Evolutionary conservation across 768 basidiomycete species (phyloP).

Genomic region (Termitomyces sp.): DNA sequence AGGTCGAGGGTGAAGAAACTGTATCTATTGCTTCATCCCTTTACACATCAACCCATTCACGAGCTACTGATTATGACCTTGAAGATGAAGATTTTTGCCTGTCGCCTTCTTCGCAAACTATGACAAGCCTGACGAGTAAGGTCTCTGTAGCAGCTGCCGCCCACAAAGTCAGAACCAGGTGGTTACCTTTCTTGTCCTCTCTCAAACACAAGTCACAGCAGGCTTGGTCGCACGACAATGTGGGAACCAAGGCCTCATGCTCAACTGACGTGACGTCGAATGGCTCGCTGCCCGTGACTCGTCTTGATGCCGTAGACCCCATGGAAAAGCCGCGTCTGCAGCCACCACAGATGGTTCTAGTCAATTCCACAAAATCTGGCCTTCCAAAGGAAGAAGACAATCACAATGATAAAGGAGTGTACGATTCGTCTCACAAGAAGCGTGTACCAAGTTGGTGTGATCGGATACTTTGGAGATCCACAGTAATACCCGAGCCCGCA

Average conservation of each 20-base stretch:
- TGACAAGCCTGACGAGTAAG: slow-evolving; percentile 29
- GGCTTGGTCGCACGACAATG: background rate
- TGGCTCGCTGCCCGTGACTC: slow-evolving; percentile 2
- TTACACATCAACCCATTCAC: slow-evolving; percentile 43
- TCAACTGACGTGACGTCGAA: slow-evolving; percentile 12
- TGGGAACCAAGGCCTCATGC: slow-evolving; percentile 1
- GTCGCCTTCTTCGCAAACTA: slow-evolving; percentile 22
- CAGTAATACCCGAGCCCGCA: slow-evolving; percentile 42
- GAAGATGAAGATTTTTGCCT: slow-evolving; percentile 35
- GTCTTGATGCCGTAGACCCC: slow-evolving; percentile 13
- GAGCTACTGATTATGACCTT: slow-evolving; percentile 28
- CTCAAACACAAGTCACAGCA: slow-evolving; percentile 10
- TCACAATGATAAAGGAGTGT: slow-evolving; percentile 54
- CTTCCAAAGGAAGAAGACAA: slow-evolving; percentile 31
- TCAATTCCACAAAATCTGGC: slow-evolving; percentile 32
- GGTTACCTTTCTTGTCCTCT: slow-evolving; percentile 42
- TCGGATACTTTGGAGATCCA: slow-evolving; percentile 79
- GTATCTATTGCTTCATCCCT: slow-evolving; percentile 51
- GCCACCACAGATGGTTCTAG: slow-evolving; percentile 25
- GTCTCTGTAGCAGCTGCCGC: slow-evolving; percentile 33
- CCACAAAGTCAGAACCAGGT: slow-evolving; percentile 52
- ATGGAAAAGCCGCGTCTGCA: slow-evolving; percentile 16
- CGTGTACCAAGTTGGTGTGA: slow-evolving; percentile 91
- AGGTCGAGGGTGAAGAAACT: slow-evolving; percentile 32
- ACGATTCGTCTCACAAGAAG: slow-evolving; percentile 77